Conservation (phyloP, 2,329 filamentous ascomycete species). For the Elsinoe batatas region DNA sequence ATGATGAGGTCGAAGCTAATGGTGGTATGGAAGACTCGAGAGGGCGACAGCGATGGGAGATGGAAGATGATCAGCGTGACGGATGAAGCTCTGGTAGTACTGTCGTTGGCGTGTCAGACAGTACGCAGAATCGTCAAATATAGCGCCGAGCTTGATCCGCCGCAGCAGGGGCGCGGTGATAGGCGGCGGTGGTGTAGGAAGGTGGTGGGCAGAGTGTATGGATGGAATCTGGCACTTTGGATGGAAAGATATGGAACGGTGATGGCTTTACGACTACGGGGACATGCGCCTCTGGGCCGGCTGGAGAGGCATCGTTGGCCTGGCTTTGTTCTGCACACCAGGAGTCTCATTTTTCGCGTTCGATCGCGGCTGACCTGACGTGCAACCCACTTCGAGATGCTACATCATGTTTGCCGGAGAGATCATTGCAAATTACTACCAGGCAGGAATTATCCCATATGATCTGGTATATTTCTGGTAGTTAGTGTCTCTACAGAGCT, state of each 20-base stretch:
- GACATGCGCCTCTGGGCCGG: constrained; percentile 8
- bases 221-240: neutral
- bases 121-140: neutral
- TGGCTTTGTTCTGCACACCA: constrained; percentile 10
- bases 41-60: neutral
- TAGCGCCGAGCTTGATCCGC: neutral
- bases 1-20: neutral
- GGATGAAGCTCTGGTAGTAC: neutral
- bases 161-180: neutral
- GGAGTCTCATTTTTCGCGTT: constrained; percentile 12
- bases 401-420: neutral
- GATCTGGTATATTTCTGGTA: neutral
- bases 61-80: neutral
- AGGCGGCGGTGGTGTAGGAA: constrained; percentile 2
- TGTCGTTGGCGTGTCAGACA: neutral
- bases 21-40: neutral
- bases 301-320: constrained; percentile 11
- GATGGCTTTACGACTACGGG: constrained; percentile 9
- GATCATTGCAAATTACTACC: neutral
- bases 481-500: neutral
- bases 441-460: neutral
- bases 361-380: constrained; percentile 9
- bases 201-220: neutral
- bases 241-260: neutral
- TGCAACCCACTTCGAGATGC: neutral